Percentiles rank a stretch among this genome's conserved stretches.
phyloP scores from a whole-genome alignment of 768 basidiomycete species.

The Termitomyces sp. region DNA sequence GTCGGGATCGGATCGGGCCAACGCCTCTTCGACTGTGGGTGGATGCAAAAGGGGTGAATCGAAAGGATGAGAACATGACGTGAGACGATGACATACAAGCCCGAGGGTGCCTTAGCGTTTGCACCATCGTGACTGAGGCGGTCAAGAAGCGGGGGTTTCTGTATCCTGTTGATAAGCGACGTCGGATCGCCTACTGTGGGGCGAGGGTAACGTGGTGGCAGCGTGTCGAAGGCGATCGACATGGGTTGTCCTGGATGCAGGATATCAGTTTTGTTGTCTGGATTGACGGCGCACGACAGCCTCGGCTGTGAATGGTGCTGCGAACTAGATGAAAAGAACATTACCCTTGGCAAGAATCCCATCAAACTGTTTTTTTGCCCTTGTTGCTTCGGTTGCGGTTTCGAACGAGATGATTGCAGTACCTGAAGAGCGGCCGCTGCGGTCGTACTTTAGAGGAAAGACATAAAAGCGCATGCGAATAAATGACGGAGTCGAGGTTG shows the following conservation, averaged over 20 bases:
- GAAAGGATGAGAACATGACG: not conserved
- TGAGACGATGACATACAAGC: slow-evolving; percentile 26
- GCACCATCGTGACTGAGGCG: slow-evolving; percentile 50
- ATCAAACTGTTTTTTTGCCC: slow-evolving; percentile 79
- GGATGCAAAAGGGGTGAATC: not conserved
- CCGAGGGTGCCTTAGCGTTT: slow-evolving; percentile 25
- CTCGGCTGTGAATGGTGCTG: not conserved
- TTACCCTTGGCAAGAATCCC: slow-evolving; percentile 87
- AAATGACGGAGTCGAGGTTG: slow-evolving; percentile 41
- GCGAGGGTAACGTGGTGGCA: slow-evolving; percentile 37
- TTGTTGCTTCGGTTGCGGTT: slow-evolving; percentile 68
- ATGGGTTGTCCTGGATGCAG: slow-evolving; percentile 62
- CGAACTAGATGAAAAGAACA: slow-evolving; percentile 3
- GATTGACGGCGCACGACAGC: not conserved
- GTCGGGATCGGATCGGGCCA: slow-evolving; percentile 46
- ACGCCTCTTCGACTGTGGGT: slow-evolving; percentile 27
- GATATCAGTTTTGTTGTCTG: not conserved
- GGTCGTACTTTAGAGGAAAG: slow-evolving; percentile 74
- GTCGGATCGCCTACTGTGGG: slow-evolving; percentile 44
- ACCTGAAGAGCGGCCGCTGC: slow-evolving; percentile 91
- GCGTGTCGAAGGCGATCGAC: slow-evolving; percentile 56
- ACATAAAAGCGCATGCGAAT: slow-evolving; percentile 26
- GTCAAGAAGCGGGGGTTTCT: slow-evolving; percentile 64
- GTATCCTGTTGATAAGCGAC: slow-evolving; percentile 68
- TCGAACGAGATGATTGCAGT: slow-evolving; percentile 77